These are phyloP conservation scores for Diaporthe amygdali DNA, from an alignment of 2,329 filamentous ascomycete species.

Conservation along the genomic window DNA sequence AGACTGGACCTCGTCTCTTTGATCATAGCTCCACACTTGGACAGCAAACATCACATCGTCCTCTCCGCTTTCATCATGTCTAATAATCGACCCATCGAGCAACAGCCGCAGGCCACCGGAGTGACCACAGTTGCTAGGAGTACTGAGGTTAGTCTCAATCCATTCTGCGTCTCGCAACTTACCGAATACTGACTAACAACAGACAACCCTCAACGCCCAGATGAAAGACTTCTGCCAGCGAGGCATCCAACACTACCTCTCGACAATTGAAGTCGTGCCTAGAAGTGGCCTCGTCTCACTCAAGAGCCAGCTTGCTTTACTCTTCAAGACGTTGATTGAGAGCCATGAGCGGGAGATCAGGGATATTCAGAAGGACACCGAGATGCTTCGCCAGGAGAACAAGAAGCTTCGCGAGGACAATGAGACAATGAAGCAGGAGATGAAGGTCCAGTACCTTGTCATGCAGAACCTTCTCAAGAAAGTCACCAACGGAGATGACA, in stretches of 20 bases:
- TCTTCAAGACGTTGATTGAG: no score
- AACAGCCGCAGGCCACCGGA: background rate
- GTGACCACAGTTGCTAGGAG: background rate
- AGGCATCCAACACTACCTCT: no score
- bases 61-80: background rate
- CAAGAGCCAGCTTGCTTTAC: no score
- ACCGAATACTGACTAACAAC: background rate
- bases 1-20: no score
- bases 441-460: background rate
- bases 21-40: no score
- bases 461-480: background rate
- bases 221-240: no score
- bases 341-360: background rate
- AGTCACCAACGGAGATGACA: background rate
- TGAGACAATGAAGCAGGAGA: no score
- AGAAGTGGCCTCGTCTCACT: no score
- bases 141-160: background rate
- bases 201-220: no score
- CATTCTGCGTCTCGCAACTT: background rate
- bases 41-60: no score
- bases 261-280: no score
- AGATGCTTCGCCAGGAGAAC: background rate
- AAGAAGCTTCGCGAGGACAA: background rate
- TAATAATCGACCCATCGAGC: background rate
- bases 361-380: background rate